phyloP scores from a whole-genome alignment of 2,329 filamentous ascomycete genomes.

The Xylariaceae sp. region DNA sequence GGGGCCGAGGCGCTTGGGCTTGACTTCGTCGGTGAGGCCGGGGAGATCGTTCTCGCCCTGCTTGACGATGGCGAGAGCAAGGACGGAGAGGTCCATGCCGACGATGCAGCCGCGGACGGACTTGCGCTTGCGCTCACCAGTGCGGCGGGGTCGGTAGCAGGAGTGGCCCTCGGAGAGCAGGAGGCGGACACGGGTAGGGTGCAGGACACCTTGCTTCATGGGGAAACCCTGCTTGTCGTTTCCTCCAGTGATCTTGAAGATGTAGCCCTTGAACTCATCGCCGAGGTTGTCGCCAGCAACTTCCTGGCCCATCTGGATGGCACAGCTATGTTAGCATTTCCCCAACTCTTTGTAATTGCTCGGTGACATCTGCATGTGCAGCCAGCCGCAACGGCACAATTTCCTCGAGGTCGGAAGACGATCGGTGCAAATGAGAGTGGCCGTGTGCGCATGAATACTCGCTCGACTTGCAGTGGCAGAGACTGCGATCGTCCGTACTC shows the following conservation, averaged over 20 bases:
- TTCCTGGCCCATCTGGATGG: constrained; percentile 76
- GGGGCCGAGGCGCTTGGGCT: constrained; percentile 98
- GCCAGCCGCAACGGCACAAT: no score
- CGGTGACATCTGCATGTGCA: background rate
- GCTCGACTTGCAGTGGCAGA: no score
- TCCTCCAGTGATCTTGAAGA: constrained; percentile 98
- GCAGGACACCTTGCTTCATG: constrained; percentile 99
- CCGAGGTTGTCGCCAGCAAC: constrained; percentile 91
- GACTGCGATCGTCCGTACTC: no score
- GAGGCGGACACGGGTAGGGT: constrained; percentile 96
- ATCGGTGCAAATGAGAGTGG: no score
- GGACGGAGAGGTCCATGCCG: constrained; percentile 89
- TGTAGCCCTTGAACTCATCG: constrained; percentile 99
- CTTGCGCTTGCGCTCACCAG: constrained; percentile 99
- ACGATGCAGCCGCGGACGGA: constrained; percentile 98
- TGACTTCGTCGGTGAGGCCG: constrained; percentile 94
- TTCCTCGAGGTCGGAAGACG: no score
- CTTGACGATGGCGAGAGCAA: constrained; percentile 95
- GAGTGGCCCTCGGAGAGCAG: constrained; percentile 96
- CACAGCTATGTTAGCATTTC: constrained; percentile 34
- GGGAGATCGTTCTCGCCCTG: constrained; percentile 93
- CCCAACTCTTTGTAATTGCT: background rate
- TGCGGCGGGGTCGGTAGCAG: constrained; percentile 98
- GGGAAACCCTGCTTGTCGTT: constrained; percentile 99
- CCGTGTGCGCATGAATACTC: no score